Evolutionary conservation across 1,139 yeast species (phyloP).

Genomic region (Arxiozyma telluris): DNA sequence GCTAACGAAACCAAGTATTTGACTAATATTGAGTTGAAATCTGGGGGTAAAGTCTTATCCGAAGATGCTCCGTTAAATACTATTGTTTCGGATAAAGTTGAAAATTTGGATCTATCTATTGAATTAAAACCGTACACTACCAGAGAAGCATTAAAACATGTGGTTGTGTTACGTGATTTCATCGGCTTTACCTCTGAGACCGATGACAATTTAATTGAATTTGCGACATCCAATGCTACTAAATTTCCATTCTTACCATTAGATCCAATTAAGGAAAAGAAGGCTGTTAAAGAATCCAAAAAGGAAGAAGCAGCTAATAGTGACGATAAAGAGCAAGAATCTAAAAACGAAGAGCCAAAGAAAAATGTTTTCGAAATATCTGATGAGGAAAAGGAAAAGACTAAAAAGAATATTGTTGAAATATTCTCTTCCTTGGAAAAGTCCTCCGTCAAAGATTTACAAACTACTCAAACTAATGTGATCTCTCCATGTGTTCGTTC

Average conservation of each 20-base stretch:
- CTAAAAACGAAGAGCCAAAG: conserved; percentile 12
- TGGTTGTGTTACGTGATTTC: conserved; percentile 27
- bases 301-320: conserved; percentile 7
- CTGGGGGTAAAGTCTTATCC: conserved; percentile 13
- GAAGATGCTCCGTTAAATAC: conserved; percentile 19
- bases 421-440: conserved; percentile 16
- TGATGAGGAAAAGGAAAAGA: conserved; percentile 29
- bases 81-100: conserved; percentile 14
- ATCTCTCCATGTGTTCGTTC: conserved; percentile 37
- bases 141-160: conserved; percentile 28
- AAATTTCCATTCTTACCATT: conserved; percentile 24
- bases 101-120: conserved; percentile 16
- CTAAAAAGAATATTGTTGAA: conserved; percentile 23
- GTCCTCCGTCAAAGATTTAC: conserved; percentile 15
- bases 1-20: conserved; percentile 22
- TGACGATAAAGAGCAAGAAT: conserved; percentile 7
- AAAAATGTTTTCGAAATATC: conserved; percentile 20
- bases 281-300: conserved; percentile 9
- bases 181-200: conserved; percentile 28
- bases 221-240: conserved; percentile 26
- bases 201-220: conserved; percentile 26
- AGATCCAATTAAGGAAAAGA: conserved; percentile 18
- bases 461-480: conserved; percentile 23
- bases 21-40: conserved; percentile 21
- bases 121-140: conserved; percentile 25